These are phyloP conservation scores for Rasamsonia emersonii DNA, from an alignment of 2,329 filamentous ascomycete genomes.

Conservation along the genomic window DNA sequence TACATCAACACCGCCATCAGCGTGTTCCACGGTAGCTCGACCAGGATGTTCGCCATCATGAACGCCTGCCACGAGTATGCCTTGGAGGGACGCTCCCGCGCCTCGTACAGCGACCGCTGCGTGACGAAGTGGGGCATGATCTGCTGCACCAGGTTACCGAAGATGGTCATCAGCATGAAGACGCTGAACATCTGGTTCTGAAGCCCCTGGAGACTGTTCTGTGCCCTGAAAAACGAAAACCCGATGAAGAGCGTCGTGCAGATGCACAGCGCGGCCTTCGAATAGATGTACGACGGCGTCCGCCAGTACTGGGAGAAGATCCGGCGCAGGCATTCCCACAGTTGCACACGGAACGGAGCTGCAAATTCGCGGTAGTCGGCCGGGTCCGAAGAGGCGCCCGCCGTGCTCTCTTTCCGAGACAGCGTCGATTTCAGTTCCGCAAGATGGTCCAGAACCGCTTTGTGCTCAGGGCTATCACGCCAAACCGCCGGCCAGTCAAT, in stretches of 20 bases:
- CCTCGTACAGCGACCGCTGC: conserved; percentile 52
- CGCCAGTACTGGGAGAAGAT: conserved; percentile 92
- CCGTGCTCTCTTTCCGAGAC: conserved; percentile 31
- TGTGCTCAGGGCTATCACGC: conserved; percentile 51
- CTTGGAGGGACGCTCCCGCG: conserved; percentile 55
- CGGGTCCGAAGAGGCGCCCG: conserved; percentile 26
- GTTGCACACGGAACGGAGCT: conserved; percentile 60
- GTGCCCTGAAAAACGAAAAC: conserved; percentile 69
- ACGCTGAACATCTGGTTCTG: conserved; percentile 89
- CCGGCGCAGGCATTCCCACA: conserved; percentile 59
- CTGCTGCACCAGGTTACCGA: conserved; percentile 50
- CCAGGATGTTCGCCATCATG: conserved; percentile 60
- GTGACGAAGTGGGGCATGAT: conserved; percentile 54
- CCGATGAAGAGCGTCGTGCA: conserved; percentile 67
- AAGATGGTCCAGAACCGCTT: conserved; percentile 47
- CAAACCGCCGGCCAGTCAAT: conserved; percentile 58
- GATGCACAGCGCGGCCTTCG: conserved; percentile 62
- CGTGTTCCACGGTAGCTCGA: conserved; percentile 61
- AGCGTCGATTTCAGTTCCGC: conserved; percentile 41
- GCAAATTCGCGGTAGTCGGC: conserved; percentile 69
- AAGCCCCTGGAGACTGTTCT: conserved; percentile 67
- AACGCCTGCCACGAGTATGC: conserved; percentile 68
- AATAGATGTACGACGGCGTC: conserved; percentile 80
- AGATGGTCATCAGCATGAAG: conserved; percentile 77
- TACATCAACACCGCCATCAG: conserved; percentile 56